Conservation (phyloP, 1,139 yeast genomes). For the Geotrichum phurueaensis region DNA sequence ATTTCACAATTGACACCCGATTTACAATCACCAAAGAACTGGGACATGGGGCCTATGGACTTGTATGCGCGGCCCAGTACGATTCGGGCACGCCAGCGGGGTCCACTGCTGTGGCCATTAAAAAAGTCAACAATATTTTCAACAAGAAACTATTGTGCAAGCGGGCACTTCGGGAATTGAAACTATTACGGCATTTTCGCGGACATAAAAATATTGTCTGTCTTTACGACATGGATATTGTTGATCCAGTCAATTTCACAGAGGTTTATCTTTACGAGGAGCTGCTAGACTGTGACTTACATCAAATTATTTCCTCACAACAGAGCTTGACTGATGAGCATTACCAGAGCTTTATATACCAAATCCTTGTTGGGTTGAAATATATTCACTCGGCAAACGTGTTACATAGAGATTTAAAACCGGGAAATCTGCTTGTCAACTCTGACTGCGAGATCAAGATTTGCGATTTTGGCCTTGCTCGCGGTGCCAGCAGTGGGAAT, state of each 20-base stretch:
- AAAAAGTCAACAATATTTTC: constrained; percentile 84
- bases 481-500: constrained; percentile 81
- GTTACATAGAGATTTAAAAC: constrained; percentile 87
- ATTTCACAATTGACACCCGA: constrained; percentile 18
- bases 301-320: constrained; percentile 87
- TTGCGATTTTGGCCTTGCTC: constrained; percentile 93
- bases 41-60: constrained; percentile 97
- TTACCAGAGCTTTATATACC: constrained; percentile 87
- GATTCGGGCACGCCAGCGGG: constrained; percentile 35
- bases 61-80: constrained; percentile 89
- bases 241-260: constrained; percentile 45
- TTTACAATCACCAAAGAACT: constrained; percentile 33
- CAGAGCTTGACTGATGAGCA: constrained; percentile 94
- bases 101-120: constrained; percentile 85
- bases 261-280: constrained; percentile 92
- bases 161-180: constrained; percentile 82
- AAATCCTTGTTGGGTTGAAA: constrained; percentile 85
- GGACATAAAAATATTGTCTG: constrained; percentile 71
- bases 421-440: constrained; percentile 85
- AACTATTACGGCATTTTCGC: constrained; percentile 80
- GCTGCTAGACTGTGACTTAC: constrained; percentile 97
- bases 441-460: constrained; percentile 95
- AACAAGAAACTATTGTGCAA: constrained; percentile 82
- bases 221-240: constrained; percentile 86
- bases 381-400: constrained; percentile 96